Evolutionary conservation across 148 eudicot genomes (phyloP), one percentile per base, ranked within the genome.

Genomic region (Heliamphora exappendiculata): DNA sequence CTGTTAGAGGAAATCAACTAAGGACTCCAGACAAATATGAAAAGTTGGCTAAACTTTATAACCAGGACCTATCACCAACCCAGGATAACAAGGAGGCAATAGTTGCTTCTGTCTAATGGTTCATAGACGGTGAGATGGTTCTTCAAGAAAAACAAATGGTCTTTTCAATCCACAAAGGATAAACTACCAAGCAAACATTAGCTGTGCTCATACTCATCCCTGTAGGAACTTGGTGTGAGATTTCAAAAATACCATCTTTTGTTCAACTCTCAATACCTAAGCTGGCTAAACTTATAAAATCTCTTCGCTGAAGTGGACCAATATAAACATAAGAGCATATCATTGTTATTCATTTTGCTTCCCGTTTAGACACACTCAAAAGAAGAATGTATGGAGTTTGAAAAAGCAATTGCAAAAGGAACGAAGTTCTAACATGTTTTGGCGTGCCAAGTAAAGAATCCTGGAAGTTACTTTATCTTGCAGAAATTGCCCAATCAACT

Each of bases 381-480:
- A 78, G 17, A 13, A 34, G 70, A 41, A 47, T 28, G 69, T 36
- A 60, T 64, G 75, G 73, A 67, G 70, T 22, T 57, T 24, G 47
- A 34, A 73, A n/a, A 75, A 78, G 75, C 24, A 78, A 22, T 29
- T 53, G 69, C 39, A 57, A 58, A 70, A 72, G 59, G 78, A 50
- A 72, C 59, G 72, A 74, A 82, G 87, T 62, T 73, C 94, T 95
- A 78, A 95, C 99, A 91, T 86, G 93, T 86, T 95, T 83, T 79
- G 87, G 83, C 88, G 86, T 1, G 90, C 97, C 90, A 95, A 86
- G 81, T 76, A 81, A 82, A 95, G 89, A 76, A 95, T 86, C 88
- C 88, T 84, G 67, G 91, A 89, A 63, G 94, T 91, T 70, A 84
- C 86, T 82, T 85, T 84, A 78, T 90, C 84, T 73, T 82, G 88